Evolutionary conservation across 192 early-diverging fungal species (phyloP).

Genomic region (Coemansia javaensis): DNA sequence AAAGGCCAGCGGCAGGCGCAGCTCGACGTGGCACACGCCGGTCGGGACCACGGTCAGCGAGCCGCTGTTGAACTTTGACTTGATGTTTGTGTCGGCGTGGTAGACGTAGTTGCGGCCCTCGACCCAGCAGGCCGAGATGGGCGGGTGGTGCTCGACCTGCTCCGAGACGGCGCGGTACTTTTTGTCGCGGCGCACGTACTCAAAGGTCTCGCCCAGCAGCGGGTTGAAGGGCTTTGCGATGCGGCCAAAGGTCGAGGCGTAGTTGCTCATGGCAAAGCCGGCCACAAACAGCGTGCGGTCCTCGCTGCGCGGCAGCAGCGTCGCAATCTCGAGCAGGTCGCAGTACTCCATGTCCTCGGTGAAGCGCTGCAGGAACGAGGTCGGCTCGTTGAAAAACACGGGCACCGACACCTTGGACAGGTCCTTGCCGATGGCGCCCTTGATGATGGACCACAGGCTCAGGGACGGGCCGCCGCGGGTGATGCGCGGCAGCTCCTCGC

Average conservation of each 20-base stretch:
- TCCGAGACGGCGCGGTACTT: conserved; percentile 78
- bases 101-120: conserved; percentile 77
- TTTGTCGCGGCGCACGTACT: conserved; percentile 75
- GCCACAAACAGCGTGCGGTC: conserved; percentile 74
- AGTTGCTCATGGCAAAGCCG: conserved; percentile 86
- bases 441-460: conserved; percentile 81
- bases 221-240: conserved; percentile 91
- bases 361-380: conserved; percentile 81
- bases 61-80: conserved; percentile 81
- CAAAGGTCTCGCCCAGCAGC: conserved; percentile 84
- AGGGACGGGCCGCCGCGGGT: conserved; percentile 58
- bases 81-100: conserved; percentile 83
- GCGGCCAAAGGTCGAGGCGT: conserved; percentile 72
- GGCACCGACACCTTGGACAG: conserved; percentile 79
- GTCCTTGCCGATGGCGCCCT: conserved; percentile 83
- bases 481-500: conserved; percentile 49
- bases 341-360: conserved; percentile 83
- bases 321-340: conserved; percentile 74
- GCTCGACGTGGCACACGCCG: conserved; percentile 73
- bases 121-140: conserved; percentile 81
- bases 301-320: conserved; percentile 52
- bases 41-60: conserved; percentile 76
- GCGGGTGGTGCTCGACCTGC: conserved; percentile 89
- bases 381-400: conserved; percentile 87
- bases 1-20: conserved; percentile 62